Conservation (phyloP, 2,329 filamentous ascomycete genomes). For the Xylaria hypoxylon region DNA sequence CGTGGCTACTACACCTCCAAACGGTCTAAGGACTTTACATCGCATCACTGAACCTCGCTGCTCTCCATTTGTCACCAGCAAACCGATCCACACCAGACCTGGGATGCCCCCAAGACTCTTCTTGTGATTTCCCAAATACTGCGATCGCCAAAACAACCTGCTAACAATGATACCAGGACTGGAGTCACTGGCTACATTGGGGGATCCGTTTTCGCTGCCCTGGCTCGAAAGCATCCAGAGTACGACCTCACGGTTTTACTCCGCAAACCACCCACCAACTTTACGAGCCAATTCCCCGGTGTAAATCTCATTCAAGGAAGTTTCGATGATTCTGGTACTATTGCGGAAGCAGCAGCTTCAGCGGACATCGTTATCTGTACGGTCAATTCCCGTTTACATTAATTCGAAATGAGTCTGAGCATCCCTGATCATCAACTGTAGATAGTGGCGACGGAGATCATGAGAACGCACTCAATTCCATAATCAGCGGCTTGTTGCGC, state of each 20-base stretch:
- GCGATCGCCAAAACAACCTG: too few relatives aligned
- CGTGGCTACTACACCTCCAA: too few relatives aligned
- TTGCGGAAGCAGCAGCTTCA: conserved; percentile 1
- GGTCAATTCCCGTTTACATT: not conserved
- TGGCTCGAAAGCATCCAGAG: conserved; percentile 4
- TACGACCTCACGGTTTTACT: conserved; percentile 6
- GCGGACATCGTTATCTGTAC: conserved; percentile 14
- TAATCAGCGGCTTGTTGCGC: conserved; percentile 9
- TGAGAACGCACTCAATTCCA: conserved; percentile 8
- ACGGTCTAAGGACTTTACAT: too few relatives aligned
- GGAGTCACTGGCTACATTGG: conserved; percentile 18
- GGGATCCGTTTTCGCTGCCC: conserved; percentile 10
- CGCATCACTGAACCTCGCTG: too few relatives aligned
- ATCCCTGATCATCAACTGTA: not conserved
- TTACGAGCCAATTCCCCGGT: not conserved
- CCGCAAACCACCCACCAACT: conserved; percentile 4
- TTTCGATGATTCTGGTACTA: conserved; percentile 1
- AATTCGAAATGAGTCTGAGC: not conserved
- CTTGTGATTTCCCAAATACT: too few relatives aligned
- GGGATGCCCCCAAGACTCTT: too few relatives aligned
- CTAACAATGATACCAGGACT: conserved; percentile 2
- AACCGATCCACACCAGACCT: too few relatives aligned
- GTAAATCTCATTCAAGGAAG: conserved; percentile 2
- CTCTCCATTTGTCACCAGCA: too few relatives aligned
- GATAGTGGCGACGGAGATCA: conserved; percentile 17